Percentiles rank a stretch among this genome's conserved stretches.
Conservation (phyloP, 2,329 filamentous ascomycete species). For the Pyrenochaeta sp. region DNA sequence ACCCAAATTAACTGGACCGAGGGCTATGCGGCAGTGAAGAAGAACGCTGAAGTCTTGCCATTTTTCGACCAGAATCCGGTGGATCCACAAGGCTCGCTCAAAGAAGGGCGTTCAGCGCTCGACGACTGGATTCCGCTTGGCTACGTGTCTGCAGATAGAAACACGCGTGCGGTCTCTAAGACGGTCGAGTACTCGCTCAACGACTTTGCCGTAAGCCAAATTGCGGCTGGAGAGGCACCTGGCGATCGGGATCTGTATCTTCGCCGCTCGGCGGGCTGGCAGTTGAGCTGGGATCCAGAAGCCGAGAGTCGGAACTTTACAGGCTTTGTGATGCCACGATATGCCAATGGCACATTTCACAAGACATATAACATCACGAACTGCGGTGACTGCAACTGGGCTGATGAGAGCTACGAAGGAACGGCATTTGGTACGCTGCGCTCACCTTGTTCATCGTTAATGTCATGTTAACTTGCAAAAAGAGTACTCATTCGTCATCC, state of each 20-base stretch:
- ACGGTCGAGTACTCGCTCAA: constrained; percentile 55
- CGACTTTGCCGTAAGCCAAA: constrained; percentile 53
- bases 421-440: constrained; percentile 45
- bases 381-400: constrained; percentile 53
- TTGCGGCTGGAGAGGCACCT: constrained; percentile 51
- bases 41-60: constrained; percentile 68
- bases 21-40: constrained; percentile 74
- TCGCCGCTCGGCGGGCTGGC: constrained; percentile 52
- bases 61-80: constrained; percentile 46
- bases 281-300: constrained; percentile 50
- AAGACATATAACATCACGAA: constrained; percentile 52
- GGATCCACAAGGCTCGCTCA: constrained; percentile 46
- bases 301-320: constrained; percentile 47
- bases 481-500: constrained; percentile 55
- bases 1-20: constrained; percentile 72
- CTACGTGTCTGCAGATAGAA: constrained; percentile 50
- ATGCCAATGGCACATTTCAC: constrained; percentile 44
- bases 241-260: constrained; percentile 50
- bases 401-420: constrained; percentile 52
- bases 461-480: background rate
- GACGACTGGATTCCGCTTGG: constrained; percentile 54
- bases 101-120: constrained; percentile 53
- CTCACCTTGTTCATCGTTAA: background rate
- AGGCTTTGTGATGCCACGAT: constrained; percentile 47
- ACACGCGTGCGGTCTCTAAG: constrained; percentile 49